Conservation (phyloP, 169 alveolate species). For the Theileria parva region DNA sequence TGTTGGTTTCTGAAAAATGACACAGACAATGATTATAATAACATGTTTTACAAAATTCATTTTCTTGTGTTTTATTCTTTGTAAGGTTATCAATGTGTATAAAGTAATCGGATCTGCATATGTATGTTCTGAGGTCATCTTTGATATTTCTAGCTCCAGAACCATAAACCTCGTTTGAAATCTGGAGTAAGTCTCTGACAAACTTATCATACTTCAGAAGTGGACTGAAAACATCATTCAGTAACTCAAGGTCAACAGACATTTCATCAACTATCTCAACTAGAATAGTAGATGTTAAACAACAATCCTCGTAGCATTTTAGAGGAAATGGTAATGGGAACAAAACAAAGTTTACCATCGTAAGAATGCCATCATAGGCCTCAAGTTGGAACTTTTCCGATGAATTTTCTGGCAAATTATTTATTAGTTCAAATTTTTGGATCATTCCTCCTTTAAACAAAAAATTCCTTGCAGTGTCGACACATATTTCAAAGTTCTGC, state of each 20-base stretch:
- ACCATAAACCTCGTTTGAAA: conserved; percentile 45
- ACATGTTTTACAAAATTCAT: conserved; percentile 36
- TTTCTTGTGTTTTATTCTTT: not conserved
- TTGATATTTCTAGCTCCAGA: conserved; percentile 36
- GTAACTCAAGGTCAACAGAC: conserved; percentile 26
- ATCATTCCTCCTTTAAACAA: not conserved
- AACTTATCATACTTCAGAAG: conserved; percentile 38
- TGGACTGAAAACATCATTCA: conserved; percentile 16
- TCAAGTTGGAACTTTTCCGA: not conserved
- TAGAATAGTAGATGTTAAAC: conserved; percentile 17
- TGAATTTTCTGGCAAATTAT: conserved; percentile 14
- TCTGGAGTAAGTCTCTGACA: conserved; percentile 36
- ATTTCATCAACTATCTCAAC: conserved; percentile 33
- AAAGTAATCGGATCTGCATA: conserved; percentile 50
- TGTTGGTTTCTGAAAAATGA: not conserved
- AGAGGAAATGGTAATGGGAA: conserved; percentile 53
- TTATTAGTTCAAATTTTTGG: not conserved
- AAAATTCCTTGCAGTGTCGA: not conserved
- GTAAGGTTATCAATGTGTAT: conserved; percentile 13
- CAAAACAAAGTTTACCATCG: conserved; percentile 24
- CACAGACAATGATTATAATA: conserved; percentile 54
- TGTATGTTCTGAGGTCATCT: conserved; percentile 38
- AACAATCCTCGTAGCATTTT: not conserved
- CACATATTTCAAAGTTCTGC: not conserved
- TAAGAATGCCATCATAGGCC: conserved; percentile 29